phyloP scores from a whole-genome alignment of 2,329 filamentous ascomycete species.

The Apiospora pterosperma region DNA sequence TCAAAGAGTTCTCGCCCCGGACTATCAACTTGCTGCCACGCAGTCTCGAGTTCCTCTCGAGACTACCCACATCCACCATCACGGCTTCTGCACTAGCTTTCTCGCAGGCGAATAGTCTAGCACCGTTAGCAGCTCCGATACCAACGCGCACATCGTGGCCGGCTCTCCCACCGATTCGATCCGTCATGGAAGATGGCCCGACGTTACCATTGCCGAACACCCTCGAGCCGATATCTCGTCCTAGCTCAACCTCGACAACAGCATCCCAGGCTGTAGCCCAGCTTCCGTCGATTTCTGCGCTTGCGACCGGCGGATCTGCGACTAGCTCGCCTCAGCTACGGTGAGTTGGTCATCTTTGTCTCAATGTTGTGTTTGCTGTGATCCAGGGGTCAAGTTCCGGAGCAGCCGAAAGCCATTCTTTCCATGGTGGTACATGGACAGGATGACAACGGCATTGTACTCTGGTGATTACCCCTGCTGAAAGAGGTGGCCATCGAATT shows the following conservation, averaged over 20 bases:
- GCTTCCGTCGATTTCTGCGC: conserved; percentile 42
- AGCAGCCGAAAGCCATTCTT: neutral
- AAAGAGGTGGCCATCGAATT: neutral
- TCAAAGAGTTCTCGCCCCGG: neutral
- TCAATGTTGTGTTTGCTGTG: neutral
- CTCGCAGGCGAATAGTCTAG: conserved; percentile 16
- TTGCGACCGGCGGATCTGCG: conserved; percentile 38
- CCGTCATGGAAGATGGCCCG: conserved; percentile 46
- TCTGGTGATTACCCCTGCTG: neutral
- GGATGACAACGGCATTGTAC: too few relatives aligned
- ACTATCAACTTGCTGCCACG: neutral
- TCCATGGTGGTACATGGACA: neutral
- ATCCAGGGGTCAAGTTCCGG: neutral
- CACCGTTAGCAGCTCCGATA: conserved; percentile 16
- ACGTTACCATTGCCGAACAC: conserved; percentile 32
- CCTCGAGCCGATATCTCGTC: conserved; percentile 47
- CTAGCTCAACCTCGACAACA: conserved; percentile 46
- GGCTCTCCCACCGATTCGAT: conserved; percentile 20
- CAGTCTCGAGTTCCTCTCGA: conserved; percentile 17
- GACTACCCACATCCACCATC: conserved; percentile 15
- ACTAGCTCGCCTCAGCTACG: conserved; percentile 42
- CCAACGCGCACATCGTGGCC: conserved; percentile 18
- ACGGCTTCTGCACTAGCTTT: conserved; percentile 20
- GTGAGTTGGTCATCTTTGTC: conserved; percentile 31
- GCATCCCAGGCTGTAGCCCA: conserved; percentile 37